A percentile compares a stretch with the other conserved stretches of the same genome.
phyloP scores from a whole-genome alignment of 1,139 yeast genomes.

The Candida dubliniensis region DNA sequence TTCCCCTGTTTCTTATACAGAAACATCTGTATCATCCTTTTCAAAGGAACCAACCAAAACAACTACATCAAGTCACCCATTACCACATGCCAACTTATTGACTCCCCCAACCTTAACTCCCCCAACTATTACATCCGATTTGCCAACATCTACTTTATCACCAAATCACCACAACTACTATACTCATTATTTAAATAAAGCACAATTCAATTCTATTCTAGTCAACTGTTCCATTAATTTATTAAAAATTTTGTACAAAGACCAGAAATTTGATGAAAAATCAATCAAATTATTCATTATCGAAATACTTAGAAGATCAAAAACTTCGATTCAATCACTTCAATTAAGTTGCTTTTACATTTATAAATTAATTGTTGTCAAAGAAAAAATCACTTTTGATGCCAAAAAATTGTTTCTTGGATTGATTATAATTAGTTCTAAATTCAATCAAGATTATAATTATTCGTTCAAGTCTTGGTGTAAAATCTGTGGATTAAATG shows the following conservation, averaged over 20 bases:
- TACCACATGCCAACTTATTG: background rate
- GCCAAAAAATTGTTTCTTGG: constrained; percentile 69
- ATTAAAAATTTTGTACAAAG: constrained; percentile 34
- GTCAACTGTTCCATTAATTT: constrained; percentile 40
- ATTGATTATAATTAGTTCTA: constrained; percentile 66
- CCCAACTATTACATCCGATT: constrained; percentile 1
- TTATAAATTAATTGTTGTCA: constrained; percentile 39
- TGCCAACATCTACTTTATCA: constrained; percentile 10
- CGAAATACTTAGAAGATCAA: constrained; percentile 68
- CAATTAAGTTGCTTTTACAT: constrained; percentile 69
- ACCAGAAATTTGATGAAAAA: constrained; percentile 12
- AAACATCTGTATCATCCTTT: background rate
- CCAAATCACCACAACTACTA: constrained; percentile 46
- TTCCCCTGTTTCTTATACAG: background rate
- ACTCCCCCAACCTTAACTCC: constrained; percentile 4
- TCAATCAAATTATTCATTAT: constrained; percentile 50
- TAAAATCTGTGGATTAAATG: constrained; percentile 61
- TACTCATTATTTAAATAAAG: constrained; percentile 39
- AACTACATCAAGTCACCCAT: background rate
- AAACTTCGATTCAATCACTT: constrained; percentile 62
- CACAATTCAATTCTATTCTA: constrained; percentile 42
- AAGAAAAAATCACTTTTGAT: constrained; percentile 28
- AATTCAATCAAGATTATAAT: constrained; percentile 72
- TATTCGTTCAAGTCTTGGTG: constrained; percentile 75
- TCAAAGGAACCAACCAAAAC: background rate